These are phyloP conservation scores for Nyssa sinensis DNA, from an alignment of 148 eudicot genomes.

Conservation along the genomic window DNA sequence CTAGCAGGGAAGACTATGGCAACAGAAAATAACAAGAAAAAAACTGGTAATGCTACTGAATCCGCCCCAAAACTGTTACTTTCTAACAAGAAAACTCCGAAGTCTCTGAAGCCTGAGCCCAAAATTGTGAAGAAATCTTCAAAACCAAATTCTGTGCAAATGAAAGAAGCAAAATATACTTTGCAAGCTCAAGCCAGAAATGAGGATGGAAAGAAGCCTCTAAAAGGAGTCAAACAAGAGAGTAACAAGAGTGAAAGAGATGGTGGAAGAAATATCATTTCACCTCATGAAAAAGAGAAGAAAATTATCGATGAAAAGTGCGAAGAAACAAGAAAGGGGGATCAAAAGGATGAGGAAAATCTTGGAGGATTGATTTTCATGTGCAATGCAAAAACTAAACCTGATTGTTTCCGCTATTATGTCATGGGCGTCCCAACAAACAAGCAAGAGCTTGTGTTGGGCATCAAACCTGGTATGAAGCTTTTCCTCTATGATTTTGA, in stretches of 20 bases:
- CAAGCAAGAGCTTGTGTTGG: slow-evolving; percentile 56
- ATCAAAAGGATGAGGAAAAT: slow-evolving; percentile 20
- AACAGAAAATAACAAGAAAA: slow-evolving; percentile 15
- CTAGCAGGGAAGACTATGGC: slow-evolving; percentile 20
- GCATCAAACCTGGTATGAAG: slow-evolving; percentile 61
- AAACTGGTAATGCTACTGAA: slow-evolving; percentile 19
- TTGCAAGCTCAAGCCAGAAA: slow-evolving; percentile 21
- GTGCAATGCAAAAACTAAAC: slow-evolving; percentile 78
- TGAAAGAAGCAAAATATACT: slow-evolving; percentile 25
- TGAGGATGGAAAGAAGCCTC: slow-evolving; percentile 21
- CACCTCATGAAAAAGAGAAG: slow-evolving; percentile 14
- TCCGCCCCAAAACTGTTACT: slow-evolving; percentile 7
- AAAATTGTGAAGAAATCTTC: slow-evolving; percentile 28
- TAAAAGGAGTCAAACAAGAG: slow-evolving; percentile 1
- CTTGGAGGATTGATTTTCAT: slow-evolving; percentile 70
- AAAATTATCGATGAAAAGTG: slow-evolving; percentile 7
- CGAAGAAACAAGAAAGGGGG: slow-evolving; percentile 18
- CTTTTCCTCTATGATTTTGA: slow-evolving; percentile 83
- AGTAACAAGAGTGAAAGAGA: slow-evolving; percentile 8
- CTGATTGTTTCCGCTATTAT: slow-evolving; percentile 67
- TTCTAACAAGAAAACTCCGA: slow-evolving; percentile 24
- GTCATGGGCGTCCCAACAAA: slow-evolving; percentile 59
- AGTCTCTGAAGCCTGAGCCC: slow-evolving; percentile 32
- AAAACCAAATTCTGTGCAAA: slow-evolving; percentile 16
- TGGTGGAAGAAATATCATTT: slow-evolving; percentile 4